phyloP scores from a whole-genome alignment of 306 rosid species.

The Arachis stenosperma region DNA sequence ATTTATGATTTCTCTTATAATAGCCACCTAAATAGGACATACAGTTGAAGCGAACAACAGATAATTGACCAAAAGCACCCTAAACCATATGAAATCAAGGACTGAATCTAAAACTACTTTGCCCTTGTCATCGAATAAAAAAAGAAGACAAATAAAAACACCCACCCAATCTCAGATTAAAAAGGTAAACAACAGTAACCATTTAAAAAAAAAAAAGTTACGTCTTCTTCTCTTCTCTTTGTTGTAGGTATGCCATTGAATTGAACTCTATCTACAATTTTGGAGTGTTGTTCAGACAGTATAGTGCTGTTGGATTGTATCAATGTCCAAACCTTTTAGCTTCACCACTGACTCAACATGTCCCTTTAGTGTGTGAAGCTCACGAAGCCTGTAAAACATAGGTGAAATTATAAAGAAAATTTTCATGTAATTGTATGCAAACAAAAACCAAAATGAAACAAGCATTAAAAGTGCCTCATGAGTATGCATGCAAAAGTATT shows the following conservation, averaged over 20 bases:
- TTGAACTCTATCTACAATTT: conserved; percentile 39
- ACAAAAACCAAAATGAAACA: not conserved
- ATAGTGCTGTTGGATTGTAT: conserved; percentile 94
- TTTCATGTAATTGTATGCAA: conserved; percentile 1
- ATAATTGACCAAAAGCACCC: conserved; percentile 36
- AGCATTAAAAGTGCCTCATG: no score
- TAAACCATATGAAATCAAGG: conserved; percentile 23
- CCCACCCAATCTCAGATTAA: conserved; percentile 34
- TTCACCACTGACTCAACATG: conserved; percentile 98
- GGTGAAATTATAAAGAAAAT: not conserved
- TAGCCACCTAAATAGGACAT: conserved; percentile 28
- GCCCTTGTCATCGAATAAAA: conserved; percentile 38
- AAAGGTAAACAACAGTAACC: conserved; percentile 38
- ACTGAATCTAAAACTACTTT: conserved; percentile 40
- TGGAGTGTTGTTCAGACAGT: conserved; percentile 64
- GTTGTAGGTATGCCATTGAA: conserved; percentile 35
- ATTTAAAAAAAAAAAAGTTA: conserved; percentile 45
- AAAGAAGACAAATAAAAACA: conserved; percentile 43
- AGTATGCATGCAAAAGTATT: no score
- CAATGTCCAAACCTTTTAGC: conserved; percentile 95
- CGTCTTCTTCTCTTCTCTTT: conserved; percentile 41
- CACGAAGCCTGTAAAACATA: conserved; percentile 75
- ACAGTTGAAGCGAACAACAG: conserved; percentile 22
- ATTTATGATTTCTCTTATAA: not conserved
- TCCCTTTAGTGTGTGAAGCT: conserved; percentile 93